Base-by-base conservation (phyloP, 1,284 basidiomycete genomes). In the Heliocybe sulcata region DNA sequence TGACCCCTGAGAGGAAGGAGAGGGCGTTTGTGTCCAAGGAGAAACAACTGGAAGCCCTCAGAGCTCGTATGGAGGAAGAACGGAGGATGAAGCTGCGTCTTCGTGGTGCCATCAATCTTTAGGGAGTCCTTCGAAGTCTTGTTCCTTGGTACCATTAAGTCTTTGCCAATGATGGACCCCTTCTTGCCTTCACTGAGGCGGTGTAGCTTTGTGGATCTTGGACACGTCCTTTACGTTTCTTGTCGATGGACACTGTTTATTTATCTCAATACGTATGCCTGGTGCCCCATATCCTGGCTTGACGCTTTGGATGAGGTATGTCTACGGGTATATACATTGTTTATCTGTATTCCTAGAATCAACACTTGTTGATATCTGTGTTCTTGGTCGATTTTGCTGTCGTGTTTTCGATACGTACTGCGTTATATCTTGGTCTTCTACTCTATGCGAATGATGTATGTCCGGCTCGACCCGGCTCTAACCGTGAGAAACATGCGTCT, bases 281-380 rank as follows among this genome's bases (percentile, higher is more conserved):
- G 47, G 38, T 20, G 38, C 16, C 38, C 3, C 16, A 16, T 16
- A 42, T 42, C 6, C 38, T 31, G 47, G 47, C 47, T 49, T 49
- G 47, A 49, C 12, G 47, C 47, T 29, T 26, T 49, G 23, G n/a
- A 22, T 22, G 29, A n/a, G 38, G 38, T 42, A 42, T 42, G 38
- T 42, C 38, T 20, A 42, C 38, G 19, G 38, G 12, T 42, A 42
- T n/a, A 42, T n/a, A 49, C 47, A 25, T 49, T 49, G 47, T 29
- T 49, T 49, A 29, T 49, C 8, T 49, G 47, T 49, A 49, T 49
- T 49, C 4, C 20, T 49, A 49, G 47, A 42, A 42, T 16, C 38
- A 42, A 42, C 38, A 42, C 38, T 20, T n/a, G 38, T 42, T 42
- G 38, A 16, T 42, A 16, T 42, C 16, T 6, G 38, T 16, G 19